A percentile compares a stretch with the other conserved stretches of the same genome.
Conservation (phyloP, 1,284 basidiomycete species). For the Sanghuangporus baumii region DNA sequence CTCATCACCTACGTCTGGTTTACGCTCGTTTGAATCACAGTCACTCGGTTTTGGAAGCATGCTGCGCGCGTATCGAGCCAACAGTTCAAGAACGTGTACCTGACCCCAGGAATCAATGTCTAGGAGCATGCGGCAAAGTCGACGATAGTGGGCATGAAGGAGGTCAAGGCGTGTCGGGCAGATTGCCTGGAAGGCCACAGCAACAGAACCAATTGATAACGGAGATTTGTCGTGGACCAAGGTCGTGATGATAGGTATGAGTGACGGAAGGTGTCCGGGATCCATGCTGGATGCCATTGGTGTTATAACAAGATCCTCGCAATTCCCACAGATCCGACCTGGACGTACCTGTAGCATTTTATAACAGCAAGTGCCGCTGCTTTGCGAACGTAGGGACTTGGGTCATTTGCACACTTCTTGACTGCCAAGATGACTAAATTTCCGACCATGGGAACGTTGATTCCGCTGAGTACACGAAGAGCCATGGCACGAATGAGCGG, state of each 20-base stretch:
- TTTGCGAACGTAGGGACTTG: conserved; percentile 92
- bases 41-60: conserved; percentile 75
- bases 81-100: conserved; percentile 70
- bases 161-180: conserved; percentile 84
- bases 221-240: conserved; percentile 83
- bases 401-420: conserved; percentile 85
- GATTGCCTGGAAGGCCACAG: conserved; percentile 79
- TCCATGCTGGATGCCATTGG: conserved; percentile 59
- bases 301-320: not conserved
- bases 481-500: conserved; percentile 95
- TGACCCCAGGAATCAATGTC: conserved; percentile 99
- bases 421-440: conserved; percentile 85
- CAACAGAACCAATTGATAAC: conserved; percentile 81
- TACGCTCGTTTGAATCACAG: conserved; percentile 25
- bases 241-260: conserved; percentile 70
- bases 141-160: conserved; percentile 84
- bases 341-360: conserved; percentile 73
- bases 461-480: conserved; percentile 87
- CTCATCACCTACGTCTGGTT: conserved; percentile 26
- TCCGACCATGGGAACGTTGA: conserved; percentile 84
- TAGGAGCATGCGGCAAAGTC: conserved; percentile 76
- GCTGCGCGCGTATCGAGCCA: conserved; percentile 77
- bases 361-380: conserved; percentile 86
- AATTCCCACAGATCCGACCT: too few relatives aligned
- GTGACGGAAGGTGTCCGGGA: conserved; percentile 58